Percentiles rank a stretch among this genome's conserved stretches.
These are phyloP conservation scores for Sporothrix luriei DNA, from an alignment of 2,329 filamentous ascomycete genomes.

Conservation along the genomic window DNA sequence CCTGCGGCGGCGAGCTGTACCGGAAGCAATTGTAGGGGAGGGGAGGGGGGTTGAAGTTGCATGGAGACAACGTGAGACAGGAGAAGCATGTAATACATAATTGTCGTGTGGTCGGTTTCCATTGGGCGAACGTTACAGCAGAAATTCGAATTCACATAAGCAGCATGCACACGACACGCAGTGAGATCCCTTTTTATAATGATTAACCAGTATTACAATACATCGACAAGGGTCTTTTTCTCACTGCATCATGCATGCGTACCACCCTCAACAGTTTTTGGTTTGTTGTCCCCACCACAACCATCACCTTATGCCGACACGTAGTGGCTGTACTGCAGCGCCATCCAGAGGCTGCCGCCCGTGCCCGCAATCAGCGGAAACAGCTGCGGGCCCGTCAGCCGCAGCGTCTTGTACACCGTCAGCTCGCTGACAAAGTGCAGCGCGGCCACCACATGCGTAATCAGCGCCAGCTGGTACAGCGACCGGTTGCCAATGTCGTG, in stretches of 20 bases:
- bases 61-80: neutral
- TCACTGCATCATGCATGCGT: no score
- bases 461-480: slow-evolving; percentile 78
- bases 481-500: slow-evolving; percentile 74
- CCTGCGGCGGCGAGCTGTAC: slow-evolving; percentile 81
- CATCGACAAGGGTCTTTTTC: no score
- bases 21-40: slow-evolving; percentile 59
- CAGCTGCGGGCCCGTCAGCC: slow-evolving; percentile 59
- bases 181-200: no score
- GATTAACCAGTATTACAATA: no score
- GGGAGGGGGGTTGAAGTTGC: neutral
- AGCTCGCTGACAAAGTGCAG: slow-evolving; percentile 80
- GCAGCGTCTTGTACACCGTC: slow-evolving; percentile 74
- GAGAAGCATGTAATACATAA: no score
- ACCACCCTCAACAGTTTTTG: no score
- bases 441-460: slow-evolving; percentile 78
- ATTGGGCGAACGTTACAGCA: no score
- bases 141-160: no score
- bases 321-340: slow-evolving; percentile 69
- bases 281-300: no score
- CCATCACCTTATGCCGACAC: slow-evolving; percentile 44
- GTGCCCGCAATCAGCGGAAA: slow-evolving; percentile 57
- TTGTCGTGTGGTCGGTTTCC: no score
- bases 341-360: slow-evolving; percentile 61
- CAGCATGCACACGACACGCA: no score